Base-by-base conservation (phyloP, 2,329 filamentous ascomycete genomes). In the Dothideomycetes sp. region DNA sequence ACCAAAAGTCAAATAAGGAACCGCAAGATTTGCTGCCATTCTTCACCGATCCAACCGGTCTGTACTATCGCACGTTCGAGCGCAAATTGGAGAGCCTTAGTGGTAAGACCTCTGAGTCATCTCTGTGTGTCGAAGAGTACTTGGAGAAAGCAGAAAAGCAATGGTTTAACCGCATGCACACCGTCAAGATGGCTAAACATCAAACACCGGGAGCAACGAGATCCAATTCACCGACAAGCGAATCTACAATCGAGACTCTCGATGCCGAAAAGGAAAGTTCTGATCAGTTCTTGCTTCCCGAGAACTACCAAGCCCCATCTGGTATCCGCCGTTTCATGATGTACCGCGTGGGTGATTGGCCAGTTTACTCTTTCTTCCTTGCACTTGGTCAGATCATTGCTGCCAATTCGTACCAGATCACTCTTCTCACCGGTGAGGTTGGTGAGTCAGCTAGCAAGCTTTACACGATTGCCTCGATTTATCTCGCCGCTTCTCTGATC, bases 401-500 rank as follows among this genome's bases (percentile, higher is more conserved):
- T 1, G 73, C 75, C 43, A 80, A 79, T 57, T 80, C 75, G 0
- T 80, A 80, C 57, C 78, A 82, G 53, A 75, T 82, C 52, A 79
- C 76, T 0, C 65, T 82, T n/a, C 65, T 82, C 15, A 77, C 75
- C 0, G 78, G 78, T 13, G 70, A 77, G 49, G 65, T 76, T 15
- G 76, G 74, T 41, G 68, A 80, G 53, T 69, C 70, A 2, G 72
- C 76, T 4, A 57, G 62, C 22, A 74, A 77, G 51, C 63, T 81
- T 0, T 81, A 81, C 56, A 65, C 68, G 34, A 72, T 79, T 24
- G 75, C 75, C 1, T 68, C 64, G 6, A 71, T 78, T 16, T 81
- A 80, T 50, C 63, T 78, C 4, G 61, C 64, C 18, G 69, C 71
- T 4, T 78, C 76, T 0, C 58, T 76, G 9, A 46, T 74, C 20